Base-by-base conservation (phyloP, 2,329 filamentous ascomycete species). In the Emmonsia crescens region DNA sequence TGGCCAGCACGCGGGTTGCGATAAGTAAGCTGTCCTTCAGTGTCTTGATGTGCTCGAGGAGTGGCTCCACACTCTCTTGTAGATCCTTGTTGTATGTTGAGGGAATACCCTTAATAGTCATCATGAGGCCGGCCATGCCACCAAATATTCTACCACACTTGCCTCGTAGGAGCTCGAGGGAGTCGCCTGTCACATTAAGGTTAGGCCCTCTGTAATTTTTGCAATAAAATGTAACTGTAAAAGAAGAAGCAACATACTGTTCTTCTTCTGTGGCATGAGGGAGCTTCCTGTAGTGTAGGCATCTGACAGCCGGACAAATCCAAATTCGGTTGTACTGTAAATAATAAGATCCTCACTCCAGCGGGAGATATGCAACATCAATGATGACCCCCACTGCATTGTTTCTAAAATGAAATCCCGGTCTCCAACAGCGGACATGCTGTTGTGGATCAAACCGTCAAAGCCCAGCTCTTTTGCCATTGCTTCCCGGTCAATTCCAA, bases 71-170 rank as follows among this genome's bases (percentile, higher is more conserved):
- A 62, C 85, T 87, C 77, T 96, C 91, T 76, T 96, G 90, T n/a
- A 95, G 76, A 74, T 96, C 90, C 77, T 95, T 96, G 80, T 95
- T 93, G 80, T 95, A 95, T 2, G 88, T 91, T 51, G 83, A 88
- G 1, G 89, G 89, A 33, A 94, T 83, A 61, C 88, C 88, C 75
- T 88, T 87, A 74, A 86, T 75, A 44, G 85, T 89, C 77, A 86
- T 86, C 82, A 90, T 90, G 66, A 94, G 77, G 44, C 89, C 89
- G 5, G 88, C 83, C 85, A 93, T 89, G 66, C 91, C 87, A 31
- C 90, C 91, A 70, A 95, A 93, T 3, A 85, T 83, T 62, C 88
- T 82, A 1, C 89, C 89, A 36, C 82, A 80, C 78, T 92, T 92
- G 59, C 89, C 89, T n/a, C 89, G 83, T 63, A 92, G 81, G 42